Base-by-base conservation (phyloP, 441 rosid species). In the Brassica hybrid region DNA sequence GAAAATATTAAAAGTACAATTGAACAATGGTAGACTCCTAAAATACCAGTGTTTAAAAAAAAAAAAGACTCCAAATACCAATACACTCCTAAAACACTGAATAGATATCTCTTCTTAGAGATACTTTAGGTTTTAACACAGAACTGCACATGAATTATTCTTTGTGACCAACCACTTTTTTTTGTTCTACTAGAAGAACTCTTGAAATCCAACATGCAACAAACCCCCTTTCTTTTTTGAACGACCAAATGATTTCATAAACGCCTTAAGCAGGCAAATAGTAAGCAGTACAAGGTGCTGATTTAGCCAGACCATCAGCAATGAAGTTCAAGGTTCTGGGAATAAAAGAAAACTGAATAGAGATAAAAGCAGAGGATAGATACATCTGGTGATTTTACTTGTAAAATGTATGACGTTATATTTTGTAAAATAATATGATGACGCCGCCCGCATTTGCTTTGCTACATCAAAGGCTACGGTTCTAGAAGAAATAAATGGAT, bases 11-110 rank as follows among this genome's bases (percentile, higher is more conserved):
- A n/a, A 3, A 19, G 63, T 50, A 73, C 25, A 74, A 23, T n/a
- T 65, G 14, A 43, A 57, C 11, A 65, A n/a, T 38, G 66, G 58
- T 11, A 56, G n/a, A 74, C 30, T 36, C 78, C 67, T 60, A 66
- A 12, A 65, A 21, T 16, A 38, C 30, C 45, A 38, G 1, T 19
- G n/a, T n/a, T n/a, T n/a, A n/a, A n/a, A n/a, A n/a, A n/a, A n/a
- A n/a, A 25, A 25, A 25, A 25, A 25, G 27, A 25, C 27, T 25
- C 27, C 27, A 25, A 25, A 25, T 25, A 25, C 27, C 27, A 25
- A 25, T 25, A 7, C 41, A 72, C 14, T 30, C 76, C 72, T 56
- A 66, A 65, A 65, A 19, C 21, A 19, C 21, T 19, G 21, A 19
- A 5, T 27, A 27, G 32, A 12, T 50, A 12, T 50, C 50, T 43